A percentile compares a stretch with the other conserved stretches of the same genome.
Conservation (phyloP, 2,329 filamentous ascomycete species). For the Emmonsia crescens region DNA sequence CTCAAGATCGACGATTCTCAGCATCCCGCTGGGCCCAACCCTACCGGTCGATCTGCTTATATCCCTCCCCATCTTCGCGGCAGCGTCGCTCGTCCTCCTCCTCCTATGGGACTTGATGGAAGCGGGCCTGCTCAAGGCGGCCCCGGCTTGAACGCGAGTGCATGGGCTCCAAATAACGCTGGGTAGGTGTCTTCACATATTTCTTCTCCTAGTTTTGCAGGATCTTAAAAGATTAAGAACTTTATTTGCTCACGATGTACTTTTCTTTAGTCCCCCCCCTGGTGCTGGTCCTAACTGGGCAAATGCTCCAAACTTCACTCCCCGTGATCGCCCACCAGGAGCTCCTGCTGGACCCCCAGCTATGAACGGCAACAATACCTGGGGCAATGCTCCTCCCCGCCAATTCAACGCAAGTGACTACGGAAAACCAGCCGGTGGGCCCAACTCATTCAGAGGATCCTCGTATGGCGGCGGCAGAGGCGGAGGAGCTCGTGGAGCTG, state of each 20-base stretch:
- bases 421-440: constrained; percentile 46
- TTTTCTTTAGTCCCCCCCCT: constrained; percentile 15
- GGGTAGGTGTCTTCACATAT: constrained; percentile 27
- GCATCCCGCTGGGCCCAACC: constrained; percentile 41
- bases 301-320: constrained; percentile 48
- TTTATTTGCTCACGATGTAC: not conserved
- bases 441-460: constrained; percentile 28
- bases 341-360: constrained; percentile 8
- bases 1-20: constrained; percentile 52
- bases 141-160: constrained; percentile 22
- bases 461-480: constrained; percentile 33
- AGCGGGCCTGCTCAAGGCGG: constrained; percentile 20
- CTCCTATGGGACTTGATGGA: constrained; percentile 30
- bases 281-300: constrained; percentile 37
- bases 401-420: constrained; percentile 52
- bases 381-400: constrained; percentile 30
- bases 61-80: constrained; percentile 54
- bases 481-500: constrained; percentile 50
- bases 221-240: not conserved
- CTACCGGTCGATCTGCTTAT: constrained; percentile 50
- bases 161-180: constrained; percentile 21
- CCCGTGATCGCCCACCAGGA: constrained; percentile 23
- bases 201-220: constrained; percentile 8
- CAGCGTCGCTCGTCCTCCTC: constrained; percentile 20
- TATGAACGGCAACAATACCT: constrained; percentile 29